phyloP scores from a whole-genome alignment of 352 stramenopile genomes.

The Pythium oligandrum region DNA sequence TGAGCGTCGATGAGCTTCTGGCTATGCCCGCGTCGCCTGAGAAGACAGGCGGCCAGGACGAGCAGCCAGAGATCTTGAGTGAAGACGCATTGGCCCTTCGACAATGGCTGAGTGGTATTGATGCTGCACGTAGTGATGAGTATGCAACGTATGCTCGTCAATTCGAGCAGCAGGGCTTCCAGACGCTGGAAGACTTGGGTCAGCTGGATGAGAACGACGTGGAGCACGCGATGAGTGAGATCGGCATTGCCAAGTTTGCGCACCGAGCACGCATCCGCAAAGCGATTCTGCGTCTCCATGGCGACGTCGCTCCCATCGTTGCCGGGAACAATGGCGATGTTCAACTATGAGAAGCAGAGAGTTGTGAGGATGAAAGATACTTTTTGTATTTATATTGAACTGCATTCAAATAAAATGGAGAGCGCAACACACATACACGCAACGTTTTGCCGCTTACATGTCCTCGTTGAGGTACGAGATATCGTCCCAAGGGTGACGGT shows the following conservation, averaged over 20 bases:
- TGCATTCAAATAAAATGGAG: too few relatives aligned
- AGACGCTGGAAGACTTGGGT: conserved; percentile 45
- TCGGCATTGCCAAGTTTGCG: conserved; percentile 73
- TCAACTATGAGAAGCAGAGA: not conserved
- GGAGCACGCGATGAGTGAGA: conserved; percentile 69
- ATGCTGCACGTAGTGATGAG: conserved; percentile 36
- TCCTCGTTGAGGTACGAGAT: conserved; percentile 94
- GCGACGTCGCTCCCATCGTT: not conserved
- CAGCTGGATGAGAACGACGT: conserved; percentile 64
- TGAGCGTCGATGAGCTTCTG: conserved; percentile 57
- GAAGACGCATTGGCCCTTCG: conserved; percentile 27
- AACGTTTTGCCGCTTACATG: conserved; percentile 26
- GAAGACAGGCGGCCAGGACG: conserved; percentile 28
- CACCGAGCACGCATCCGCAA: conserved; percentile 67
- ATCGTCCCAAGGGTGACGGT: conserved; percentile 96
- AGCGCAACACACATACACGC: too few relatives aligned
- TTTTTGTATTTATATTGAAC: conserved; percentile 15
- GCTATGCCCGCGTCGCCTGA: conserved; percentile 19
- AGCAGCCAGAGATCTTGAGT: conserved; percentile 14
- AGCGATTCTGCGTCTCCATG: conserved; percentile 49
- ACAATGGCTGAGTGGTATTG: conserved; percentile 52
- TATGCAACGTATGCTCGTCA: conserved; percentile 52
- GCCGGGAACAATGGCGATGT: too few relatives aligned
- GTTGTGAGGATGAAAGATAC: not conserved
- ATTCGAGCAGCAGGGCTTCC: conserved; percentile 66